Conservation (phyloP, 495 filamentous ascomycete species). For the Penicillium riverlandense region DNA sequence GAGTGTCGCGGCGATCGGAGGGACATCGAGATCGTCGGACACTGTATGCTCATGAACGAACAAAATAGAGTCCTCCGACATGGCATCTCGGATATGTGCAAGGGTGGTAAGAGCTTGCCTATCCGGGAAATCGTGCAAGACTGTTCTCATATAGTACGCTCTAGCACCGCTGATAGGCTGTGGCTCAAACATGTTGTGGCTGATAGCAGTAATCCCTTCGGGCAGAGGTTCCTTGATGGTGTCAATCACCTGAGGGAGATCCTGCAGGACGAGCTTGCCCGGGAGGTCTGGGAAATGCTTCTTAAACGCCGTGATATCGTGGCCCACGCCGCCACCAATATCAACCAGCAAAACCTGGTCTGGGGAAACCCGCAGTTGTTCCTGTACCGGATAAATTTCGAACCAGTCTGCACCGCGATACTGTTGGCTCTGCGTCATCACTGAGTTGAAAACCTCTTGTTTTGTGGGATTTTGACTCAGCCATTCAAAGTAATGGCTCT, state of each 20-base stretch:
- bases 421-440: conserved; percentile 12
- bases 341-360: conserved; percentile 41
- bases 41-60: conserved; percentile 35
- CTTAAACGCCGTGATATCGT: conserved; percentile 31
- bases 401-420: conserved; percentile 7
- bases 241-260: conserved; percentile 28
- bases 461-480: conserved; percentile 7
- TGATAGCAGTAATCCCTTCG: conserved; percentile 17
- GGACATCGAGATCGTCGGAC: conserved; percentile 19
- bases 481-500: conserved; percentile 21
- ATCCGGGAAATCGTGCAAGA: conserved; percentile 45
- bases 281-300: conserved; percentile 12
- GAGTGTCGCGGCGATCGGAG: conserved; percentile 21
- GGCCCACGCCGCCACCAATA: conserved; percentile 31
- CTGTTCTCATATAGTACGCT: conserved; percentile 22
- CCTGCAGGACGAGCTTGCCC: conserved; percentile 37
- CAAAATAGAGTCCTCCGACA: conserved; percentile 32
- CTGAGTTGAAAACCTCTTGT: conserved; percentile 13
- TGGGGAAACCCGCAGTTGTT: conserved; percentile 5
- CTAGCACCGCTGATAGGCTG: conserved; percentile 35
- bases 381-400: conserved; percentile 14
- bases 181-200: conserved; percentile 39
- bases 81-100: conserved; percentile 26
- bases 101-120: conserved; percentile 30
- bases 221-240: conserved; percentile 7